phyloP scores from a whole-genome alignment of 2,329 filamentous ascomycete genomes.

The Colletotrichum sp. region DNA sequence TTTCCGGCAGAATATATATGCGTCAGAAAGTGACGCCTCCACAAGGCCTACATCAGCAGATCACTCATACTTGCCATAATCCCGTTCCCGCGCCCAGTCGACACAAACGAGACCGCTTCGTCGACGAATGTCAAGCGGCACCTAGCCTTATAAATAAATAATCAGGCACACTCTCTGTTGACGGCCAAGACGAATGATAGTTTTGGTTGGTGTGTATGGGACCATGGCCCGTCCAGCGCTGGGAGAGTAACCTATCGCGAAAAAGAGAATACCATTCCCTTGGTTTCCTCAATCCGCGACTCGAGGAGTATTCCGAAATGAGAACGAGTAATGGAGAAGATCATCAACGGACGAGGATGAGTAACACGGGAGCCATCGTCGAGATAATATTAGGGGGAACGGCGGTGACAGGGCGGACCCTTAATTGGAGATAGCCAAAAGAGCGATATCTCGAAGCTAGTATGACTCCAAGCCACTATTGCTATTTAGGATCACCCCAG shows the following conservation, averaged over 20 bases:
- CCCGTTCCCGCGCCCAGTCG: accelerated
- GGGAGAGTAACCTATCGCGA: not conserved
- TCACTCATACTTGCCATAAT: too few species aligned
- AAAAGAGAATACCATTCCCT: accelerated
- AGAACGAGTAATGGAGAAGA: not conserved
- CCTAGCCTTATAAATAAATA: accelerated
- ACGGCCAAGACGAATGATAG: not conserved
- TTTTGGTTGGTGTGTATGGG: not conserved
- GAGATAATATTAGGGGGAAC: not conserved
- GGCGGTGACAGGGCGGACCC: not conserved
- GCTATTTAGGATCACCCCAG: accelerated
- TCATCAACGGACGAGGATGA: accelerated
- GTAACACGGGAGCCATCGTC: not conserved
- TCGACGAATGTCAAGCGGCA: not conserved
- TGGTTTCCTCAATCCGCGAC: too few species aligned
- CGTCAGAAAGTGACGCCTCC: too few species aligned
- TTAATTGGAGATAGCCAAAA: too few species aligned
- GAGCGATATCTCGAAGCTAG: not conserved
- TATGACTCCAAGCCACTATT: accelerated
- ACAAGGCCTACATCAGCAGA: too few species aligned
- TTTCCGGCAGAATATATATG: not conserved
- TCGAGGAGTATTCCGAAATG: too few species aligned
- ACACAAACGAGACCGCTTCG: accelerated
- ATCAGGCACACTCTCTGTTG: not conserved
- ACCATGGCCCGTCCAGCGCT: not conserved